A percentile compares a stretch with the other conserved stretches of the same genome.
phyloP scores from a whole-genome alignment of 2,329 filamentous ascomycete genomes.

The Aureobasidium sp. region DNA sequence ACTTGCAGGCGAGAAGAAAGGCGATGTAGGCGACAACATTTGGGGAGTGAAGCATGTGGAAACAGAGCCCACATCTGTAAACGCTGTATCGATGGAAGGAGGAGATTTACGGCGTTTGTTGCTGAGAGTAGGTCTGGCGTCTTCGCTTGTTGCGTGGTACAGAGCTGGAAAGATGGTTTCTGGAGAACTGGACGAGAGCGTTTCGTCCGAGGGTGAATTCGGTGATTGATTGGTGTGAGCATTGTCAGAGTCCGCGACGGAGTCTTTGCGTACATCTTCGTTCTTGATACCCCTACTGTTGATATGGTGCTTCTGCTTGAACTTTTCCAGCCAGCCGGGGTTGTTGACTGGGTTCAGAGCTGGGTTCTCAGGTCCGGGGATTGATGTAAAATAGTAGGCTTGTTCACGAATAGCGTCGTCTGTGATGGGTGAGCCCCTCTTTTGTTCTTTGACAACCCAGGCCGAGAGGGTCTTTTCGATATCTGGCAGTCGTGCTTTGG shows the following conservation, averaged over 20 bases:
- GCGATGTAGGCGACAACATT: conserved; percentile 64
- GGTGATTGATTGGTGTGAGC: conserved; percentile 59
- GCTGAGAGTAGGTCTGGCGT: not conserved
- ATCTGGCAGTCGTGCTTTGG: conserved; percentile 79
- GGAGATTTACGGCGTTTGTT: conserved; percentile 6
- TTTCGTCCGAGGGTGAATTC: conserved; percentile 53
- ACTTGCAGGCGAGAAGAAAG: conserved; percentile 70
- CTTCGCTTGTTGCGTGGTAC: not conserved
- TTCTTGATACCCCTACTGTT: conserved; percentile 28
- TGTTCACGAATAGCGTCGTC: conserved; percentile 81
- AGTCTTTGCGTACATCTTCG: conserved; percentile 6
- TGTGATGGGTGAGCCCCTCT: conserved; percentile 62
- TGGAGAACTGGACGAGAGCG: not conserved
- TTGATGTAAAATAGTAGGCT: conserved; percentile 70
- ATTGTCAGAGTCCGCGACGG: conserved; percentile 15
- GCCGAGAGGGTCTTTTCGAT: conserved; percentile 85
- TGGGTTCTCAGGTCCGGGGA: conserved; percentile 61
- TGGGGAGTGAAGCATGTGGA: conserved; percentile 53
- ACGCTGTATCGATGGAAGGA: conserved; percentile 59
- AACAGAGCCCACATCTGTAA: conserved; percentile 53
- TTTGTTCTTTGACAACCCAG: conserved; percentile 76
- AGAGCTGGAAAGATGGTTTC: not conserved
- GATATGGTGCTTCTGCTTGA: conserved; percentile 78
- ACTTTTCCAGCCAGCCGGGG: conserved; percentile 81
- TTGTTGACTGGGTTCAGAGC: conserved; percentile 52